A percentile compares a stretch with the other conserved stretches of the same genome.
Conservation (phyloP, 257 asterid genomes). For the Solanum bulbocastanum region DNA sequence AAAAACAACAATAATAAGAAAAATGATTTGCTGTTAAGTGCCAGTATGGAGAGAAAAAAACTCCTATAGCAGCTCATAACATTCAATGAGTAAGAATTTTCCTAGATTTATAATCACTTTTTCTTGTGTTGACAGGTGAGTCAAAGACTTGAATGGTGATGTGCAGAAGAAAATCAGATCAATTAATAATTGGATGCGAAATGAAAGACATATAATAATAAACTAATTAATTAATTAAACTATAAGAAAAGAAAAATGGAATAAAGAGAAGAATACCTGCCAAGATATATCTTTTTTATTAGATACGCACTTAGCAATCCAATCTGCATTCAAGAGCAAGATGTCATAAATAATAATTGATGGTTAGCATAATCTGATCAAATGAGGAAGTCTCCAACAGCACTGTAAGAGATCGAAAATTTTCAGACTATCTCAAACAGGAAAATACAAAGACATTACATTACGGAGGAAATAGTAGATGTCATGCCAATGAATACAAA, state of each 20-base stretch:
- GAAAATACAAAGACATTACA: neutral
- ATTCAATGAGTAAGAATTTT: neutral
- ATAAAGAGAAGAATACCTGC: constrained; percentile 29
- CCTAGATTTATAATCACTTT: neutral
- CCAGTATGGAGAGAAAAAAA: neutral
- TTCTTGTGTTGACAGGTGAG: neutral
- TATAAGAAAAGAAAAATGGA: neutral
- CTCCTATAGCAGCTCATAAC: neutral
- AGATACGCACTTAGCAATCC: constrained; percentile 69
- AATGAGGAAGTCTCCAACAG: neutral
- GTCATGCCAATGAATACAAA: neutral
- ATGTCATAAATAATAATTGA: neutral
- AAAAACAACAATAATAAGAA: neutral
- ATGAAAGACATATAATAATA: neutral
- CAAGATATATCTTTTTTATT: constrained; percentile 35
- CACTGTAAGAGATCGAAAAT: neutral
- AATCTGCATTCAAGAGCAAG: constrained; percentile 25
- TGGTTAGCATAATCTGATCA: neutral
- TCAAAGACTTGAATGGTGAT: neutral
- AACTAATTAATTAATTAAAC: neutral
- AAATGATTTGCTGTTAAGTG: neutral
- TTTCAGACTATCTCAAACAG: neutral
- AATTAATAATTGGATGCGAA: neutral
- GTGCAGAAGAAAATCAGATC: neutral
- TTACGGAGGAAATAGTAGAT: neutral